Evolutionary conservation across 495 filamentous ascomycete genomes (phyloP), one percentile per base, ranked within the genome.

Genomic region (Hypomontagnella submonticulosa): DNA sequence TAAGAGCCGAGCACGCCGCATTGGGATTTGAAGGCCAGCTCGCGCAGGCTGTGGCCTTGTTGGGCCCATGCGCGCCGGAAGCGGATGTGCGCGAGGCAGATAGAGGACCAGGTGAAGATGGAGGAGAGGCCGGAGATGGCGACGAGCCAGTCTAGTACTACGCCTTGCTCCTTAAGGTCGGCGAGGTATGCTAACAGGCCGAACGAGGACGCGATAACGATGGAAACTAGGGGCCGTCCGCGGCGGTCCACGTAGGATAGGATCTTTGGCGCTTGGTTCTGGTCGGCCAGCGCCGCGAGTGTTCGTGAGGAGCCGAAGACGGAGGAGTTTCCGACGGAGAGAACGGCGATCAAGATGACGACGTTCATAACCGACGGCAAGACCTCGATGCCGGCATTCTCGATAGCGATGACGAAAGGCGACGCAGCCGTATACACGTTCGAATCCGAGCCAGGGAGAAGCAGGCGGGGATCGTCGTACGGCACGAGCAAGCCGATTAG

Each of bases 91-190:
- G 86, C 82, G 0, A 95, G 78, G 71, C 92, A 97, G 74, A 97
- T 92, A 38, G 89, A 92, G 49, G 88, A 89, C 94, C 94, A 97
- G 34, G 94, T 97, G 80, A 97, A 92, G 77, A 97, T 89, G 16
- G 90, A 90, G 0, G 90, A 93, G 9, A 98, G 84, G 42, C 91
- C 93, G 0, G 92, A 96, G 41, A 96, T 85, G 36, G 94, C 91
- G 61, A 97, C 83, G 81, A 98, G 90, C 94, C 94, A 98, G 32
- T 80, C 78, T 61, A 97, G 91, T 0, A 92, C 90, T 1, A 84
- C 77, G 12, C 80, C 78, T 70, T 92, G 80, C 54, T 84, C 74
- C 30, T 81, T 62, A 4, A 90, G 86, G 18, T 90, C 90, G 32
- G 92, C 89, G 12, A 96, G 81, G 80, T 89, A 97, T 32, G 87